Conservation (phyloP, 768 basidiomycete species). For the Xerocomellus dryophilus region DNA sequence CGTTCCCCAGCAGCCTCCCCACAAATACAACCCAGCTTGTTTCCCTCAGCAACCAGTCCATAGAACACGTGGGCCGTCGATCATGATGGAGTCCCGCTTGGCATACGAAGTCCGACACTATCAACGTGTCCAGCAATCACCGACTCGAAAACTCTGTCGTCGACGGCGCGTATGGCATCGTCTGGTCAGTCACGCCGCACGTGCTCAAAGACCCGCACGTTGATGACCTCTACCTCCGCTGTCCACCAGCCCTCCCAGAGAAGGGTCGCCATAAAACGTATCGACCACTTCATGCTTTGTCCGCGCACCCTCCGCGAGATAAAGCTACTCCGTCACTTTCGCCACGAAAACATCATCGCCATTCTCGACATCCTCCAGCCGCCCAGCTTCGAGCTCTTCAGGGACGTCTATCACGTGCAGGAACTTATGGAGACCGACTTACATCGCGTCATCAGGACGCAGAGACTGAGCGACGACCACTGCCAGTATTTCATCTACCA, state of each 20-base stretch:
- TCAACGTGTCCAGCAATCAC: conserved; percentile 25
- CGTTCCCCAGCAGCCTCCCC: too few species aligned
- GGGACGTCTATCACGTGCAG: conserved; percentile 74
- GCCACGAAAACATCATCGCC: conserved; percentile 87
- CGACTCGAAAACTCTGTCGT: conserved; percentile 47
- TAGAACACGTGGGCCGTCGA: too few species aligned
- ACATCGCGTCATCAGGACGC: conserved; percentile 94
- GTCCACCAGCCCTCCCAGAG: conserved; percentile 72
- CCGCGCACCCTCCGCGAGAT: conserved; percentile 82
- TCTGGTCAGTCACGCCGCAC: conserved; percentile 56
- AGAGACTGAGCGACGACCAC: conserved; percentile 92
- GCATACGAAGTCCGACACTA: conserved; percentile 27
- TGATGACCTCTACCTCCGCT: too few species aligned
- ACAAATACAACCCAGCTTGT: too few species aligned
- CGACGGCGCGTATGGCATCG: conserved; percentile 88
- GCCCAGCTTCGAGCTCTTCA: conserved; percentile 69
- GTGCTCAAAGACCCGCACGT: too few species aligned
- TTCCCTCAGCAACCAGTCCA: too few species aligned
- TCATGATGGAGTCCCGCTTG: too few species aligned
- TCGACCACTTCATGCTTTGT: conserved; percentile 93
- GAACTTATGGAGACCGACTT: conserved; percentile 92
- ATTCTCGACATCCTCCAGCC: conserved; percentile 94
- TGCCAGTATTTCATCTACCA: conserved; percentile 98
- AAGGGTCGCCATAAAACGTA: conserved; percentile 94
- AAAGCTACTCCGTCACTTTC: conserved; percentile 87